A percentile compares a stretch with the other conserved stretches of the same genome.
Evolutionary conservation across 2,329 filamentous ascomycete species (phyloP).

Genomic region (Keithomyces neogunnii): DNA sequence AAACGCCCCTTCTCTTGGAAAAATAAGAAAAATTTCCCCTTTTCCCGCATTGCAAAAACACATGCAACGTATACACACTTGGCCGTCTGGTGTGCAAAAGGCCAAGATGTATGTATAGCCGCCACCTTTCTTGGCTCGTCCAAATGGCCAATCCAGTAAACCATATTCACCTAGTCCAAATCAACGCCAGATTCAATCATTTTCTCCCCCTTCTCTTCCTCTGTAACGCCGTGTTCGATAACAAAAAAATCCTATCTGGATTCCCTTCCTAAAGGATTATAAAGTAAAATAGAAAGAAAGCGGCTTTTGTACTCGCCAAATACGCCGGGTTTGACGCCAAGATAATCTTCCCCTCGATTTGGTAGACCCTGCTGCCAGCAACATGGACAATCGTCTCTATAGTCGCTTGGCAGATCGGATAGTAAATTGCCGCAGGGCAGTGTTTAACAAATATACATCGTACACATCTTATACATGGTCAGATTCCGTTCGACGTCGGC

Average conservation of each 20-base stretch:
- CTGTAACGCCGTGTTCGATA: conserved; percentile 2
- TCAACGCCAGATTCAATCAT: conserved; percentile 1
- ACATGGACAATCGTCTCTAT: neutral
- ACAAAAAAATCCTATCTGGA: neutral
- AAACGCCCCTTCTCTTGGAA: conserved; percentile 4
- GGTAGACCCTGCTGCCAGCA: neutral
- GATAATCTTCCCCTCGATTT: neutral
- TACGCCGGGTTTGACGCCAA: neutral
- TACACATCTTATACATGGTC: conserved; percentile 15
- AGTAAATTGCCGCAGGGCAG: neutral
- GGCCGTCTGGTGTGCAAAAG: conserved; percentile 1
- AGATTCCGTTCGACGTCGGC: conserved; percentile 15
- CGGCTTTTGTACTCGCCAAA: neutral
- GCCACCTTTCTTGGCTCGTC: neutral
- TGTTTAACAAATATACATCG: conserved; percentile 3
- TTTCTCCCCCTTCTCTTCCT: neutral
- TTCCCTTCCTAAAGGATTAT: neutral
- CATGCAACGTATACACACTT: neutral
- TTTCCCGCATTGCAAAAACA: neutral
- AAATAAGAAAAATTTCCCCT: neutral
- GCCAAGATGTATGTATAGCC: conserved; percentile 3
- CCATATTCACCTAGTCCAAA: conserved; percentile 2
- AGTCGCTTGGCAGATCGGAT: neutral
- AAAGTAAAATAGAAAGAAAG: neutral
- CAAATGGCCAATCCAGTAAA: neutral